A percentile compares a stretch with the other conserved stretches of the same genome.
Evolutionary conservation across 2,329 filamentous ascomycete species (phyloP).

Genomic region (Gnomoniopsis sp.): DNA sequence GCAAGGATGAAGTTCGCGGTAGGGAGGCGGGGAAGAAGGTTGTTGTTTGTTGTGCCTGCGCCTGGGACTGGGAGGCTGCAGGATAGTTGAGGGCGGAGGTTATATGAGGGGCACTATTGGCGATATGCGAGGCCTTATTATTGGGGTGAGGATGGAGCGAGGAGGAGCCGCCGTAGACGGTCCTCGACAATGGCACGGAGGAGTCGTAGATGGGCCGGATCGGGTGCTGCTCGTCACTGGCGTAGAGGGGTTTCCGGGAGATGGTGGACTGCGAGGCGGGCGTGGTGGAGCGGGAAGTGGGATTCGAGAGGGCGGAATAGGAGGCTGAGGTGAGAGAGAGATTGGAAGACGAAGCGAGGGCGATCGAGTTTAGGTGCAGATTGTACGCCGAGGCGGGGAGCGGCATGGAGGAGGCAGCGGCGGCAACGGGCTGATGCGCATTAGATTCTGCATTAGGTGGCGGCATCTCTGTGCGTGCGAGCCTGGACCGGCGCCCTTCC

Average conservation of each 20-base stretch:
- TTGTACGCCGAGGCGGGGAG: conserved; percentile 18
- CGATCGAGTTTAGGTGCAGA: conserved; percentile 9
- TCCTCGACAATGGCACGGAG: conserved; percentile 11
- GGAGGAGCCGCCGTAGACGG: conserved; percentile 10
- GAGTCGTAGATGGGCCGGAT: not conserved
- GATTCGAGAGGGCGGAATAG: conserved; percentile 4
- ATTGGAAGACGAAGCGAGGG: conserved; percentile 1
- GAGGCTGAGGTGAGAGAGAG: conserved; percentile 2
- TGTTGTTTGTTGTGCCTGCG: too few relatives aligned
- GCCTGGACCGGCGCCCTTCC: conserved; percentile 8
- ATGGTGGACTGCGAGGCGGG: conserved; percentile 10
- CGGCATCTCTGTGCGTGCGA: conserved; percentile 12
- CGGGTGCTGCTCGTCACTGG: not conserved
- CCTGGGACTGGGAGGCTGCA: conserved; percentile 23
- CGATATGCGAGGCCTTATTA: conserved; percentile 11
- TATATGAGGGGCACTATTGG: conserved; percentile 14
- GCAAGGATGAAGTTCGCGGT: conserved; percentile 41
- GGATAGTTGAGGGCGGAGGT: conserved; percentile 19
- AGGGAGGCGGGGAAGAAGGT: conserved; percentile 28
- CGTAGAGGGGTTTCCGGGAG: conserved; percentile 9
- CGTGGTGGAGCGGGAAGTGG: conserved; percentile 15
- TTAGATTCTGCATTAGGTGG: conserved; percentile 13
- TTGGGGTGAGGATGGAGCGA: not conserved
- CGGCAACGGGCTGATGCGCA: conserved; percentile 11
- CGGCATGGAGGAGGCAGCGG: conserved; percentile 1